A percentile compares a stretch with the other conserved stretches of the same genome.
Conservation (phyloP, 2,329 filamentous ascomycete genomes). For the Pyricularia sp. region DNA sequence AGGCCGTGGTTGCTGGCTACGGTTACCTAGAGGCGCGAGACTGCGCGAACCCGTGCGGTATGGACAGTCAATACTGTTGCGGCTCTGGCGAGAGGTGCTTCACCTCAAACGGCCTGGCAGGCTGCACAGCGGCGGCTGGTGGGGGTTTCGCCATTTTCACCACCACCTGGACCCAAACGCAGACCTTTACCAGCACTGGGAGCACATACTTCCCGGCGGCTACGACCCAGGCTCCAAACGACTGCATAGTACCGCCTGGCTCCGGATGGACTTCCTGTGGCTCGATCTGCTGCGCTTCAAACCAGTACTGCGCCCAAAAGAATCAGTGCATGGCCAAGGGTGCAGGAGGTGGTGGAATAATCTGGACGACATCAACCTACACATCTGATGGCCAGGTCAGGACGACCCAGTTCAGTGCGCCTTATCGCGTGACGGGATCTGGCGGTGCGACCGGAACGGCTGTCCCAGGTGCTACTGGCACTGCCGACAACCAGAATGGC, state of each 20-base stretch:
- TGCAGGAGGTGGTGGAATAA: conserved; percentile 14
- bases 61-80: conserved; percentile 47
- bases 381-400: conserved; percentile 30
- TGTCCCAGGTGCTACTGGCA: conserved; percentile 30
- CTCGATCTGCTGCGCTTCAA: conserved; percentile 57
- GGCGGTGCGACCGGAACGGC: conserved; percentile 41
- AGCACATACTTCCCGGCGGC: conserved; percentile 38
- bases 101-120: conserved; percentile 39
- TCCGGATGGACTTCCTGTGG: conserved; percentile 55
- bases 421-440: conserved; percentile 43
- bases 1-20: conserved; percentile 33
- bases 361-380: conserved; percentile 29
- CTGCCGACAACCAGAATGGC: conserved; percentile 30
- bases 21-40: conserved; percentile 39
- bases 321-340: conserved; percentile 8
- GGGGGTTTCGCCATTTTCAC: conserved; percentile 30
- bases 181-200: conserved; percentile 50
- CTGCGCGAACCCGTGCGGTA: conserved; percentile 45
- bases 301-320: conserved; percentile 53
- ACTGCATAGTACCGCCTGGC: conserved; percentile 39
- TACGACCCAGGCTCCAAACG: conserved; percentile 28
- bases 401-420: conserved; percentile 45
- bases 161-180: conserved; percentile 52
- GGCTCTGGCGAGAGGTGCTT: conserved; percentile 37
- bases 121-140: conserved; percentile 29